Evolutionary conservation across 495 filamentous ascomycete genomes (phyloP), one percentile per base, ranked within the genome.

Genomic region (Jackrogersella multiformis): DNA sequence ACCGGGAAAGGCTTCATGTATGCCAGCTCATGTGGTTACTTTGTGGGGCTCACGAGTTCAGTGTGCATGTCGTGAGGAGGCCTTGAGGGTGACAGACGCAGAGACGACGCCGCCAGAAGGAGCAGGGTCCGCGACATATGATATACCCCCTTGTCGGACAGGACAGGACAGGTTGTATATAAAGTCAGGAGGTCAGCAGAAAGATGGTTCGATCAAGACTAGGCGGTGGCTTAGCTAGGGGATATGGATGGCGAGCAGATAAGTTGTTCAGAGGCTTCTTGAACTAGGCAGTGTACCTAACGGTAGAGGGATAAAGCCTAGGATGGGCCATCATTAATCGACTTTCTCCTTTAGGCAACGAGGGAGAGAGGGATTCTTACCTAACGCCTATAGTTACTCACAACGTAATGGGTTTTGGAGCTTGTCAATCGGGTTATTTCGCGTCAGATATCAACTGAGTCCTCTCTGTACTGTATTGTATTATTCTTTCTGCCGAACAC

Each of bases 21-120:
- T 70, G 67, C 67, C 67, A 70, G 67, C 67, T 70, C 67, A 70
- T 70, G 67, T 70, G 67, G 67, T 70, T 70, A 70, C 67, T 70
- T 70, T 70, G 67, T 70, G 67, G 67, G 67, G 67, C 67, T 53
- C 35, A 54, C 51, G 34, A 70, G 44, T 70, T 60, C 67, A 48
- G 44, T 70, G 38, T 65, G 61, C 61, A 70, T 61, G 45, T 52
- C 56, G 67, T 62, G 67, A 70, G 67, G 67, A 70, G 67, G 51
- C 20, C 61, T 20, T 46, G 61, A 70, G 57, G 52, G 56, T 70
- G 62, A 62, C 67, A 57, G 67, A 57, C 53, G 62, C 39, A 58
- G 61, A 35, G 57, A 56, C 28, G 57, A 70, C 54, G 67, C 38
- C 53, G 56, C 55, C 45, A 65, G 57, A 62, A 66, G 61, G 67